phyloP scores from a whole-genome alignment of 2,329 filamentous ascomycete species.

The Fusarium dimerum region DNA sequence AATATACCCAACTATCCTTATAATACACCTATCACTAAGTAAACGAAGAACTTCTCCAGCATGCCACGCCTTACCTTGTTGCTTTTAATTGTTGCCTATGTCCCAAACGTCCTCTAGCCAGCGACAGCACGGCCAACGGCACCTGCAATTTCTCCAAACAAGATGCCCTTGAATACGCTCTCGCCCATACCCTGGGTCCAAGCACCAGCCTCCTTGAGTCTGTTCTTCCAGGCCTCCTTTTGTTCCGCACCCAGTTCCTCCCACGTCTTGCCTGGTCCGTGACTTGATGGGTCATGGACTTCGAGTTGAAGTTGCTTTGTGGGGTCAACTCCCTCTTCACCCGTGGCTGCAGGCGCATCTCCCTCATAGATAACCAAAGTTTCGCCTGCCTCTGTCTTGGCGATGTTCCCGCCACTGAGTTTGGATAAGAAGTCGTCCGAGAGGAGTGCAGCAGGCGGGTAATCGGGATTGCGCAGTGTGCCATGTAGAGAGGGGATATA shows the following conservation, averaged over 20 bases:
- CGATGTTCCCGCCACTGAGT: conserved; percentile 37
- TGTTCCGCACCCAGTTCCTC: conserved; percentile 67
- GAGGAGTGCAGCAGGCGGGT: conserved; percentile 29
- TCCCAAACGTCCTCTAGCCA: conserved; percentile 27
- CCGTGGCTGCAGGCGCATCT: conserved; percentile 14
- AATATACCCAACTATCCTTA: not conserved
- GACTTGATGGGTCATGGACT: conserved; percentile 47
- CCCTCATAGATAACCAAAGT: conserved; percentile 41
- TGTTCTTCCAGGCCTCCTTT: conserved; percentile 67
- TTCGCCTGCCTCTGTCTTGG: conserved; percentile 34
- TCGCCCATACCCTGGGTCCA: conserved; percentile 82
- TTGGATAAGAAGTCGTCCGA: conserved; percentile 38
- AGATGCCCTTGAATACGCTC: conserved; percentile 71
- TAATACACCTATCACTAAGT: not conserved
- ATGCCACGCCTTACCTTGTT: not conserved
- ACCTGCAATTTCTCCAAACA: conserved; percentile 74
- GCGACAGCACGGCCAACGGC: conserved; percentile 56
- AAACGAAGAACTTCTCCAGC: not conserved
- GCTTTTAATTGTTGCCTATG: not conserved
- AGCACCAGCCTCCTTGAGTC: conserved; percentile 68
- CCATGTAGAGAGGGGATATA: conserved; percentile 52
- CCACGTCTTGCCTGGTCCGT: conserved; percentile 64
- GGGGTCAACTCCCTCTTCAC: conserved; percentile 18
- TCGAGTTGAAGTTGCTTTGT: conserved; percentile 40
- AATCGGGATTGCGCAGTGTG: conserved; percentile 29